phyloP scores from a whole-genome alignment of 2,329 filamentous ascomycete genomes.

The Arthrocladium fulminans region DNA sequence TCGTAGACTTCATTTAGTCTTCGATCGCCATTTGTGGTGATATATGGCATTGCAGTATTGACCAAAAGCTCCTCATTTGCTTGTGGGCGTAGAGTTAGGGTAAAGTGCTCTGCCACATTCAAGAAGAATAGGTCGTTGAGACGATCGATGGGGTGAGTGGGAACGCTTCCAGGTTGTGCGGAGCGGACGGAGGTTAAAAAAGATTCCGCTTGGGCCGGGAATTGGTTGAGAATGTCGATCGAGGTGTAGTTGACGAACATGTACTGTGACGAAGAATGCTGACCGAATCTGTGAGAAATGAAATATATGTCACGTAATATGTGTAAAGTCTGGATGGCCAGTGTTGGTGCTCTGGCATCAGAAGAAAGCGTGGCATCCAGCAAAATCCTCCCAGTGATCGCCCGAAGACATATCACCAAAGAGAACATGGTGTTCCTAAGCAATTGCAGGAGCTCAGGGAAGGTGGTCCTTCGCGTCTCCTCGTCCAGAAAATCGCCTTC shows the following conservation, averaged over 20 bases:
- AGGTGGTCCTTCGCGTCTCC: slow-evolving; percentile 57
- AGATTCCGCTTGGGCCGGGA: slow-evolving; percentile 54
- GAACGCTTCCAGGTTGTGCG: slow-evolving; percentile 46
- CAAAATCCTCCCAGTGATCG: slow-evolving; percentile 59
- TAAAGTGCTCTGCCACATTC: slow-evolving; percentile 76
- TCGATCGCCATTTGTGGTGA: slow-evolving; percentile 51
- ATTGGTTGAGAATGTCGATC: slow-evolving; percentile 70
- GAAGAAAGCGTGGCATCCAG: slow-evolving; percentile 48
- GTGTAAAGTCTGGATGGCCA: slow-evolving; percentile 64
- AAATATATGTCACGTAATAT: slow-evolving; percentile 72
- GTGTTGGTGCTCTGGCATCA: slow-evolving; percentile 50
- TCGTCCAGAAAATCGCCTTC: slow-evolving; percentile 55
- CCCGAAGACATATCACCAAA: slow-evolving; percentile 63
- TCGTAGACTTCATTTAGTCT: slow-evolving; percentile 68
- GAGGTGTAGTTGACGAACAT: slow-evolving; percentile 74
- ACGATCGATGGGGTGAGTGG: slow-evolving; percentile 57
- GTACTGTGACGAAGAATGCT: slow-evolving; percentile 71
- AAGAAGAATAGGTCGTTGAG: slow-evolving; percentile 81
- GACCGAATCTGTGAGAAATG: slow-evolving; percentile 64
- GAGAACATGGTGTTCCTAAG: slow-evolving; percentile 69
- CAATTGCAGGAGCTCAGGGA: slow-evolving; percentile 64
- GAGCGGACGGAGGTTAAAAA: slow-evolving; percentile 60
- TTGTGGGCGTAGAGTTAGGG: slow-evolving; percentile 56
- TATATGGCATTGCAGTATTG: slow-evolving; percentile 64
- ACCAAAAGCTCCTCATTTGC: slow-evolving; percentile 66